Evolutionary conservation across 768 basidiomycete species (phyloP), one percentile per base, ranked within the genome.

Genomic region (Hygrocybe punicea): DNA sequence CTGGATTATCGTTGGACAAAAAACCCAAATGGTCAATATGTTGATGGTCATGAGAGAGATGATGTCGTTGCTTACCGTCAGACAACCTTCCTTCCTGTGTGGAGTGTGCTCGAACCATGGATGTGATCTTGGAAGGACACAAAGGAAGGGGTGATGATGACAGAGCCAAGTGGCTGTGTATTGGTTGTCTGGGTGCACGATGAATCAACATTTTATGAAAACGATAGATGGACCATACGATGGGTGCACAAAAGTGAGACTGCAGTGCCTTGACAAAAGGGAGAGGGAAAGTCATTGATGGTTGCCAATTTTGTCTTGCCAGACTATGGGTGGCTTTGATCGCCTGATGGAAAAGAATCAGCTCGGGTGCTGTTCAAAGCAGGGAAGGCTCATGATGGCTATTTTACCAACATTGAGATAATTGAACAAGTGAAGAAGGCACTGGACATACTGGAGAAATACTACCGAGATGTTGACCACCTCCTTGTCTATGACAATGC

Each of bases 281-380:
- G 73, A 6, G 72, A 75, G 19, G 55, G 73, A 2, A 55, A 48
- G 1, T 74, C 70, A 4, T 53, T 71, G 1, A 75, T 74, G 71
- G 64, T 74, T 21, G 64, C 70, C 0, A 66, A 75, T 58, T 74
- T 71, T 62, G 69, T 75, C 1, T 74, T 67, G 2, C 59, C 71
- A 6, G 68, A 73, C 29, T 70, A 65, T 58, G 67, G 68, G 7
- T 72, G 66, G 64, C 46, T 73, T 8, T 23, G 13, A 11, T 69
- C 65, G 11, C 56, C 23, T 1, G 60, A 71, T 64, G 62, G 66
- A 2, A 63, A 58, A 29, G 42, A 65, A 24, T 42, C 11, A 34
- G 62, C 63, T 7, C 49, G 54, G 2, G 58, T 69, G 7, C 29
- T 68, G 2, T 69, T 72, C 53, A 50, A 59, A 24, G 56, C 60